Evolutionary conservation across 2,329 filamentous ascomycete genomes (phyloP), one percentile per base, ranked within the genome.

Genomic region (Colletotrichum lentis): DNA sequence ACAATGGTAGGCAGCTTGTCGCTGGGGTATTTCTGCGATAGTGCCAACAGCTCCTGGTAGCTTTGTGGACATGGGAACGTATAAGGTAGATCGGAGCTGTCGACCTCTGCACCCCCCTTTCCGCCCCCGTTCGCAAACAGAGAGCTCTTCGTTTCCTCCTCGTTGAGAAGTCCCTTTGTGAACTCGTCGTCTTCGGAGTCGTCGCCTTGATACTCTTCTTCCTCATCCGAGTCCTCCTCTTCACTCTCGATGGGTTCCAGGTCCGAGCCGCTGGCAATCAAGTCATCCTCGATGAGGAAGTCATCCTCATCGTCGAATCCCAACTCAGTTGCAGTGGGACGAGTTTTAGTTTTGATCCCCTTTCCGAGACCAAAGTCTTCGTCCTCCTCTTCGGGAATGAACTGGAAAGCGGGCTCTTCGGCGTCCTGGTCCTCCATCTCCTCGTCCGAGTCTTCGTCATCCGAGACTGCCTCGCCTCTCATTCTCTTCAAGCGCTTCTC

Each of bases 241-340:
- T 86, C 84, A 44, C 83, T 85, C 8, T 83, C 83, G 20, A 85
- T 79, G 5, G 83, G 80, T 35, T 90, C 87, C n/a, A 89, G 74
- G 46, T 90, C 89, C 6, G 92, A 95, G 44, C 89, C 92, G 72
- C 90, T 94, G 14, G 94, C 94, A 41, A 97, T 86, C 18, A 98
- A 84, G 74, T 97, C 91, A 70, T 96, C 92, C 67, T 98, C 95
- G 70, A 97, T 89, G 31, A 95, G 77, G 74, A 98, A 98, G 73
- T 97, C 93, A 73, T 98, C 95, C 76, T 98, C 95, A 73, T 97
- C 95, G 71, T 97, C 94, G 41, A 97, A 90, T 6, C 89, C 92
- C 20, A 94, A 78, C 66, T 90, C 85, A 12, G 85, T 83, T 3
- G 85, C 85, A 8, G 87, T 88, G 39, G 83, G 84, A 27, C 84